Evolutionary conservation across 306 rosid genomes (phyloP).

Genomic region (Biancaea sappan): DNA sequence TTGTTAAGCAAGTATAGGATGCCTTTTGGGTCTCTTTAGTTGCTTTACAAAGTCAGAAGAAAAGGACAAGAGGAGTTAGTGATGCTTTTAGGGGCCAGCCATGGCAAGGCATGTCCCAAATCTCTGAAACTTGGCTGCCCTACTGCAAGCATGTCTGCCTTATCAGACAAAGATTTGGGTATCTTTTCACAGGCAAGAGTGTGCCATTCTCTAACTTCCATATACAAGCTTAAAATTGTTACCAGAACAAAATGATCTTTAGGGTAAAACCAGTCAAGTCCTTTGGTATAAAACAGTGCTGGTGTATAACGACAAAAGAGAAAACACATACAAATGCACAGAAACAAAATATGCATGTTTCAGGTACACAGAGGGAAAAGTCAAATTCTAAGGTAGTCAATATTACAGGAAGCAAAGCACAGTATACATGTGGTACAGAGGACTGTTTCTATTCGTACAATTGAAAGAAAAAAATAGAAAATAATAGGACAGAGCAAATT

Average conservation of each 20-base stretch:
- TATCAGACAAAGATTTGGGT: constrained; percentile 82
- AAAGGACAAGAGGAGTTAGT: constrained; percentile 59
- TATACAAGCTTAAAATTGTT: constrained; percentile 1
- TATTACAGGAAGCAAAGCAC: constrained; percentile 12
- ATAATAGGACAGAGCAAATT: not conserved
- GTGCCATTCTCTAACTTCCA: constrained; percentile 38
- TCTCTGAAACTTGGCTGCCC: constrained; percentile 62
- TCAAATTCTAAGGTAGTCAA: constrained; percentile 36
- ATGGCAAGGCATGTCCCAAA: constrained; percentile 54
- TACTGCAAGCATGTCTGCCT: constrained; percentile 60
- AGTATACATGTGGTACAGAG: constrained; percentile 22
- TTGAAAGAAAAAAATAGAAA: constrained; percentile 28
- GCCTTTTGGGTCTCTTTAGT: constrained; percentile 39
- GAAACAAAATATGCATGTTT: constrained; percentile 40
- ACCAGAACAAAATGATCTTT: constrained; percentile 27
- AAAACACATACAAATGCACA: constrained; percentile 30
- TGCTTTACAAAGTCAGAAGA: constrained; percentile 54
- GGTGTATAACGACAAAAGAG: constrained; percentile 33
- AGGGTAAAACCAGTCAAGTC: constrained; percentile 26
- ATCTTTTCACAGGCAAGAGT: constrained; percentile 63
- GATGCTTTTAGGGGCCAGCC: constrained; percentile 49
- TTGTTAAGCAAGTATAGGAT: constrained; percentile 32
- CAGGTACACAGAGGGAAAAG: constrained; percentile 29
- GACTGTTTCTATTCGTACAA: constrained; percentile 34
- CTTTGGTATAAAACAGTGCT: too few species aligned